These are phyloP conservation scores for Platanus orientalis DNA, from an alignment of 164 flowering plant species.

Conservation along the genomic window DNA sequence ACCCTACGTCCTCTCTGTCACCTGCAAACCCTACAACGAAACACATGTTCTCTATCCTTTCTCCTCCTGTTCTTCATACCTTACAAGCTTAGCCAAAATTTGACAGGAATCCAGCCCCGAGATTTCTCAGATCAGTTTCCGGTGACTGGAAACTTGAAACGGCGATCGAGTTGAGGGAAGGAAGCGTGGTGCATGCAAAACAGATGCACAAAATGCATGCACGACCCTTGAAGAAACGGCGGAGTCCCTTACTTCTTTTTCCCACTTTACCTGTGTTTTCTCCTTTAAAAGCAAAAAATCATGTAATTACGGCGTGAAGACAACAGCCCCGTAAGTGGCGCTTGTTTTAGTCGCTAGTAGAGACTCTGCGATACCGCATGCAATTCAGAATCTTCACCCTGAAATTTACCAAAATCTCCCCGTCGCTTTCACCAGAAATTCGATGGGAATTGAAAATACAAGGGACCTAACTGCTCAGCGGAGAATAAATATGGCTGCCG, in stretches of 20 bases:
- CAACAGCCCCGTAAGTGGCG: conserved; percentile 20
- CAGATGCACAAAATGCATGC: conserved; percentile 35
- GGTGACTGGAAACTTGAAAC: conserved; percentile 6
- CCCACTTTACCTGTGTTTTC: background rate
- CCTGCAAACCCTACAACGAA: background rate
- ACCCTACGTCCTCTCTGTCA: background rate
- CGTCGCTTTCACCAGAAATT: background rate
- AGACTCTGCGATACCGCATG: background rate
- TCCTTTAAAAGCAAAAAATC: too few relatives aligned
- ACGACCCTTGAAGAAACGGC: conserved; percentile 44
- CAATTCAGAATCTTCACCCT: conserved; percentile 3
- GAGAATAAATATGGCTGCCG: too few relatives aligned
- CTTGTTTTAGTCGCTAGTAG: too few relatives aligned
- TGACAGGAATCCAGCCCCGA: background rate
- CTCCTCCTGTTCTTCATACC: background rate
- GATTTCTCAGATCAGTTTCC: conserved; percentile 6
- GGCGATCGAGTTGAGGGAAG: conserved; percentile 5
- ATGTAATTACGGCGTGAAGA: conserved; percentile 15
- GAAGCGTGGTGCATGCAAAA: conserved; percentile 34
- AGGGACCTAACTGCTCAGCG: too few relatives aligned
- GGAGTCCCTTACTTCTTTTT: conserved; percentile 14
- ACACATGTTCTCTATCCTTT: background rate
- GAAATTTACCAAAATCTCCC: conserved; percentile 3
- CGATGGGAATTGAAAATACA: too few relatives aligned
- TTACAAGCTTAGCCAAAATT: background rate